Evolutionary conservation across 1,139 yeast genomes (phyloP).

Genomic region (Magnusiomyces sp.): DNA sequence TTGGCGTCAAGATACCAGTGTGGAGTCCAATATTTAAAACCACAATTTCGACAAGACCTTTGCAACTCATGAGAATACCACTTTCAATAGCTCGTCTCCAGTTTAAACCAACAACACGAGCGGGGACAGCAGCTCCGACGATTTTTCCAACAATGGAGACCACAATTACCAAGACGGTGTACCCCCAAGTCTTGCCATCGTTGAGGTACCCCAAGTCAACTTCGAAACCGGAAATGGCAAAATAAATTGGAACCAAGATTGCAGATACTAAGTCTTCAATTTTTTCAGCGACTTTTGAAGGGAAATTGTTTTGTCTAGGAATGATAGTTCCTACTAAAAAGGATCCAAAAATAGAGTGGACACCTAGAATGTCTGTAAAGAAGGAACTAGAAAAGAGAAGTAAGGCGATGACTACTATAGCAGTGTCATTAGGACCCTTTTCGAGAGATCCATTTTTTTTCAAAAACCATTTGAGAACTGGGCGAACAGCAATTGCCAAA

Average conservation of each 20-base stretch:
- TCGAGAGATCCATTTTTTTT: constrained; percentile 43
- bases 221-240: constrained; percentile 68
- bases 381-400: constrained; percentile 59
- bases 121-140: constrained; percentile 56
- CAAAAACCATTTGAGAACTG: constrained; percentile 39
- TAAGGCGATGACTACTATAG: constrained; percentile 48
- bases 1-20: constrained; percentile 55
- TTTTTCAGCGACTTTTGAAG: constrained; percentile 57
- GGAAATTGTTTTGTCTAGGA: constrained; percentile 72
- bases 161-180: constrained; percentile 53
- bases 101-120: constrained; percentile 49
- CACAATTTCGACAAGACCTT: constrained; percentile 65
- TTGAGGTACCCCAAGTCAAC: constrained; percentile 57
- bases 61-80: constrained; percentile 80
- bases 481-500: constrained; percentile 48
- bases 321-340: constrained; percentile 66
- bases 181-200: constrained; percentile 68
- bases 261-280: constrained; percentile 70
- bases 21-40: constrained; percentile 66
- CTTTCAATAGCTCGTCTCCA: constrained; percentile 70
- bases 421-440: constrained; percentile 57
- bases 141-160: constrained; percentile 63
- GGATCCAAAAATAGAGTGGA: constrained; percentile 76
- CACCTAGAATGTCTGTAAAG: constrained; percentile 73
- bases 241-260: constrained; percentile 64